phyloP scores from a whole-genome alignment of 441 rosid genomes.

The Biscutella laevigata region DNA sequence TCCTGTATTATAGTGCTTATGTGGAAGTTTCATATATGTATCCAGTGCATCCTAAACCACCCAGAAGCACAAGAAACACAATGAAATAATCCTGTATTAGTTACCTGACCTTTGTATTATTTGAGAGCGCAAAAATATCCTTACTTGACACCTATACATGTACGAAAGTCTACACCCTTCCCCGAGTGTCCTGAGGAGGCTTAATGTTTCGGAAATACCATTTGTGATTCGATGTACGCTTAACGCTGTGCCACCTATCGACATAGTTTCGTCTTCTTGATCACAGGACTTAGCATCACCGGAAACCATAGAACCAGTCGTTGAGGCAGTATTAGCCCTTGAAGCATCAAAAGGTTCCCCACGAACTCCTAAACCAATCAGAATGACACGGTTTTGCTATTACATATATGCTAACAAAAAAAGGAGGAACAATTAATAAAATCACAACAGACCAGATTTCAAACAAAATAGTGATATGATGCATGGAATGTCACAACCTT shows the following conservation, averaged over 20 bases:
- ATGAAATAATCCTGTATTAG: slow-evolving; percentile 13
- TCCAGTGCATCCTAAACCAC: slow-evolving; percentile 74
- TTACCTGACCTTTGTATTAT: slow-evolving; percentile 9
- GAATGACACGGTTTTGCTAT: slow-evolving; percentile 16
- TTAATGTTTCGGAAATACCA: slow-evolving; percentile 65
- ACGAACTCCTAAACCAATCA: slow-evolving; percentile 48
- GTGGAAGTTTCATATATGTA: slow-evolving; percentile 64
- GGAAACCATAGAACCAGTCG: slow-evolving; percentile 40
- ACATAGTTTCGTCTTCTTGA: slow-evolving; percentile 51
- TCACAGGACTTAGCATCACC: slow-evolving; percentile 50
- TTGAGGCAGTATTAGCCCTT: slow-evolving; percentile 44
- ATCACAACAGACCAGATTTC: slow-evolving; percentile 2
- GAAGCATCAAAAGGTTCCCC: slow-evolving; percentile 72
- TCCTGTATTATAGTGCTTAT: slow-evolving; percentile 79
- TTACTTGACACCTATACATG: slow-evolving; percentile 80
- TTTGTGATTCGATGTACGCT: slow-evolving; percentile 42
- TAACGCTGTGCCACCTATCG: slow-evolving; percentile 35
- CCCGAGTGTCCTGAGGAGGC: slow-evolving; percentile 71
- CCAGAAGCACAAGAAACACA: slow-evolving; percentile 27
- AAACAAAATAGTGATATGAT: not conserved
- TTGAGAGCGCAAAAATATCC: slow-evolving; percentile 4
- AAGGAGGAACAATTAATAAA: not conserved
- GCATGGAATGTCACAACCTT: slow-evolving; percentile 42
- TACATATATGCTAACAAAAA: slow-evolving; percentile 4
- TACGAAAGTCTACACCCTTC: slow-evolving; percentile 90